phyloP scores from a whole-genome alignment of 2,329 filamentous ascomycete genomes.

The Cylindrodendrum hubeiense region DNA sequence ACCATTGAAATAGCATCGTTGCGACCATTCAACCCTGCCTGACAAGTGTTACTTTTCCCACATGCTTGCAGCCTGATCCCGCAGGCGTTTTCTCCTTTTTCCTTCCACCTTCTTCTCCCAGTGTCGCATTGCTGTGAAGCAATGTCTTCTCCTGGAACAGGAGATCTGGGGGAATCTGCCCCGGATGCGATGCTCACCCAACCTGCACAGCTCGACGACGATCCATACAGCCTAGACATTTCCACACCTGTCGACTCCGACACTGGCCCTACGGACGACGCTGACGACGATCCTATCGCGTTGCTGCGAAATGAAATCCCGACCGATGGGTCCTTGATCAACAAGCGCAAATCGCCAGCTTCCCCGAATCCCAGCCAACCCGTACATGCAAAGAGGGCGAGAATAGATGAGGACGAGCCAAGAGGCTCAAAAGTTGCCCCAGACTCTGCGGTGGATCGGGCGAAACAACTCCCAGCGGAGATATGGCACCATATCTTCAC shows the following conservation, averaged over 20 bases:
- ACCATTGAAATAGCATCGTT: constrained; percentile 17
- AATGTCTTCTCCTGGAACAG: constrained; percentile 28
- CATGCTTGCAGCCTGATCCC: constrained; percentile 28
- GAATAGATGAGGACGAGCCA: constrained; percentile 30
- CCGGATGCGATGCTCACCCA: constrained; percentile 27
- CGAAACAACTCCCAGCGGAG: constrained; percentile 64
- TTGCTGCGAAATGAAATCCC: constrained; percentile 23
- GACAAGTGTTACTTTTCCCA: constrained; percentile 42
- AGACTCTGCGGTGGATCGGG: constrained; percentile 30
- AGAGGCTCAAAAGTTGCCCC: constrained; percentile 19
- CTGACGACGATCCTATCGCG: constrained; percentile 28
- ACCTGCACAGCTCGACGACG: constrained; percentile 19
- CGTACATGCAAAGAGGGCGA: constrained; percentile 35
- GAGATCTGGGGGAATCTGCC: constrained; percentile 14
- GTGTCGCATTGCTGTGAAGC: constrained; percentile 15
- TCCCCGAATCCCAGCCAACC: constrained; percentile 23
- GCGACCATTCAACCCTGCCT: constrained; percentile 16
- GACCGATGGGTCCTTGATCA: constrained; percentile 20
- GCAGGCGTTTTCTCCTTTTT: constrained; percentile 14
- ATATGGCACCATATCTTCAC: constrained; percentile 80
- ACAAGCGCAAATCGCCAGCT: constrained; percentile 36
- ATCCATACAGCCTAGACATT: constrained; percentile 21
- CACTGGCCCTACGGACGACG: constrained; percentile 30
- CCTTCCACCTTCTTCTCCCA: neutral
- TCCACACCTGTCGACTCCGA: constrained; percentile 20